Base-by-base conservation (phyloP, 805 yeast genomes). In the Kurtzmaniella fragi region DNA sequence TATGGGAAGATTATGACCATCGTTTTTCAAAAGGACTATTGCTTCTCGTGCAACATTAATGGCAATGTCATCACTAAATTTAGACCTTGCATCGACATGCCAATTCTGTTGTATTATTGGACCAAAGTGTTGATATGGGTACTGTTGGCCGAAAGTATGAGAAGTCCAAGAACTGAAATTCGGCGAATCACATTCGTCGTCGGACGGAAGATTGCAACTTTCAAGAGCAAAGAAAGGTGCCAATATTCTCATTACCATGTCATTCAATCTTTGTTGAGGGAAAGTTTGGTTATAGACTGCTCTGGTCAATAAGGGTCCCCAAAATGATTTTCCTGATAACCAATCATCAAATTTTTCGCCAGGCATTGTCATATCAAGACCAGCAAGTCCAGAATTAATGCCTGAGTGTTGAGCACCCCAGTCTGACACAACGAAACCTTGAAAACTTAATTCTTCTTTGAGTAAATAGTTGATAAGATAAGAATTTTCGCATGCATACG, bases 291-390 rank as follows among this genome's bases (percentile, higher is more conserved):
- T 80, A 52, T 70, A 70, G 4, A 79, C 69, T 2, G 80, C 75
- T 41, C 71, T 51, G 0, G 84, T 75, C 40, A 80, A 61, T 17
- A 73, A 59, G 2, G 82, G 74, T 1, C 83, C 84, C 78, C 79
- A 76, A 37, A 62, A 68, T 0, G 82, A 71, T 46, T 71, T 70
- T 1, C 78, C 80, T 25, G 71, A 59, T 32, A 67, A 61, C 78
- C 78, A 73, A 34, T 66, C 75, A 41, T 76, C 77, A 45, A 70
- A 73, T 1, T 67, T 56, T 40, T 74, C 78, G 2, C 80, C 78
- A 1, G 84, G 84, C 84, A 80, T 78, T 10, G 75, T 64, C 82
- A 80, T 77, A 55, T 80, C 85, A 28, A 77, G 56, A 2, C 86
- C 86, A 2, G 82, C 69, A 17, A 76, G 56, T 1, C 75, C 79